Evolutionary conservation across 345 rosid species (phyloP).

Genomic region (Microcos paniculata): DNA sequence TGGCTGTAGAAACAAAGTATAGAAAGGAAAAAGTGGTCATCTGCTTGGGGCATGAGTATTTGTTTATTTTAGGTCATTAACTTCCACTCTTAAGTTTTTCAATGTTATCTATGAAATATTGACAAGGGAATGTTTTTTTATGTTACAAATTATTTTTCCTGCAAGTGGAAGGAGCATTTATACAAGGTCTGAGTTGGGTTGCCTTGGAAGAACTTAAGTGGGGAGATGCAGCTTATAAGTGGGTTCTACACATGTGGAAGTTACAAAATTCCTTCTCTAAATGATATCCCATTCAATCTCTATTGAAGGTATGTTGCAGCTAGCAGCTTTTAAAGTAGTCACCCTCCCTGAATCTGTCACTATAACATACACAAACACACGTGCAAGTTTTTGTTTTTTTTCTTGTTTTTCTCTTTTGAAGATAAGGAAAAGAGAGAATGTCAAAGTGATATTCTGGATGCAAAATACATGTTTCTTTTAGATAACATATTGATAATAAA

Average conservation of each 20-base stretch:
- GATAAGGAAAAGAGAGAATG: background rate
- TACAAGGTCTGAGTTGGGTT: conserved; percentile 94
- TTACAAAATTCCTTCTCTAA: conserved; percentile 92
- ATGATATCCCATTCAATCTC: conserved; percentile 80
- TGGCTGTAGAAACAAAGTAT: too few relatives aligned
- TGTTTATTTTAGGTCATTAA: background rate
- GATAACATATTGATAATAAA: background rate
- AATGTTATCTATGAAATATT: background rate
- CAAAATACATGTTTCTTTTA: background rate
- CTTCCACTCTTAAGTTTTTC: background rate
- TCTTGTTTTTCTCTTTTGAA: too few relatives aligned
- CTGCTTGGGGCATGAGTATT: background rate
- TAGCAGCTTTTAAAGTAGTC: background rate
- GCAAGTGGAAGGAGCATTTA: conserved; percentile 93
- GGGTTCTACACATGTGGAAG: conserved; percentile 84
- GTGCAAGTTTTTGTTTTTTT: too few relatives aligned
- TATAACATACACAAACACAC: too few relatives aligned
- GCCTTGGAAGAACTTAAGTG: conserved; percentile 96
- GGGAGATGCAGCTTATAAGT: conserved; percentile 90
- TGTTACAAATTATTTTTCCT: background rate
- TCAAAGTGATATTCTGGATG: background rate
- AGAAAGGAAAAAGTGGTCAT: background rate
- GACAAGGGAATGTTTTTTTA: background rate
- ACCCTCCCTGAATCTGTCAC: background rate
- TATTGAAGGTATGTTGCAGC: conserved; percentile 59